Evolutionary conservation across 2,329 filamentous ascomycete species (phyloP), one percentile per base, ranked within the genome.

Genomic region (Fusarium illudens): DNA sequence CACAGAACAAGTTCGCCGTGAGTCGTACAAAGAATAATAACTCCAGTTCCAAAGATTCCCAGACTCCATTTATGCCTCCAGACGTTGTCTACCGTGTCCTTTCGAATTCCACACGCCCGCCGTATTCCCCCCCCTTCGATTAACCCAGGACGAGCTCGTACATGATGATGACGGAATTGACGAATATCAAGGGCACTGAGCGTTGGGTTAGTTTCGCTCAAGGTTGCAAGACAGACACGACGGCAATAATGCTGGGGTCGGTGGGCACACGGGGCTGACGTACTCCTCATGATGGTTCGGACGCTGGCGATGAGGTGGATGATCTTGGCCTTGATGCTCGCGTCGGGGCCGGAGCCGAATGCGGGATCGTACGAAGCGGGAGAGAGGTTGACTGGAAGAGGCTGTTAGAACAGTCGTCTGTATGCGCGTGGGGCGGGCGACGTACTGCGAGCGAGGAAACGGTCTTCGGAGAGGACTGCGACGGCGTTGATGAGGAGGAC

Each of bases 401-500:
- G 22, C 4, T 39, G 62, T 74, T 53, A 75, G 55, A 66, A 20
- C 36, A 50, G 22, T 17, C 39, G 19, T 12, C 25, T 44, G 59
- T 22, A 22, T 22, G 9, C 25, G 50, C 34, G 19, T 19, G 19
- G 15, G 51, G 32, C 33, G 42, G 25, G 32, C 29, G 29, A 64
- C 79, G 69, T 77, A 81, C 79, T 96, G 72, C 79, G 90, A 82
- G 91, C 81, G 71, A 97, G 92, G 80, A 97, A 97, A 66, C 94
- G 91, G 82, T 97, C 94, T 87, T 97, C 94, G 73, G 93, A 97
- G 70, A 98, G 91, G 76, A 97, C 89, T 68, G 94, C 93, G 77
- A 98, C 91, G 71, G 93, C 93, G 81, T 99, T 99, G 81, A 96
- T 90, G 77, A 98, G 87, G 75, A 98, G 92, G 78, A 97, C 85